These are phyloP conservation scores for Spergularia azorica DNA, from an alignment of 179 eudicot species.

Conservation along the genomic window DNA sequence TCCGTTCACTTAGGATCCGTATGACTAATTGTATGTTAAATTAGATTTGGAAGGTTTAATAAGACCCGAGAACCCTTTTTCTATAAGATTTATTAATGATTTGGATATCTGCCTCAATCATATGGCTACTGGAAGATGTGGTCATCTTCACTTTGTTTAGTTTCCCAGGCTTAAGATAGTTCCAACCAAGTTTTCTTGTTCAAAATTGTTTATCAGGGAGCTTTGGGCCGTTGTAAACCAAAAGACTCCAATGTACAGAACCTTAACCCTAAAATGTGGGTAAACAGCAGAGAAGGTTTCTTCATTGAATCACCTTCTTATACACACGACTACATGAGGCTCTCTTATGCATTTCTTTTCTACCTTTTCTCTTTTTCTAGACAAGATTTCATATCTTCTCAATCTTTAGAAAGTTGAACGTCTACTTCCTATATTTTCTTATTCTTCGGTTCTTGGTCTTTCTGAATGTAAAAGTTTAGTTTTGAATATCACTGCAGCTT, in stretches of 20 bases:
- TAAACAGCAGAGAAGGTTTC: neutral
- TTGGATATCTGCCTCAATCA: neutral
- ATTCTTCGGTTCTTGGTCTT: no score
- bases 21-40: neutral
- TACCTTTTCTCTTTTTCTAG: no score
- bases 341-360: neutral
- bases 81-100: neutral
- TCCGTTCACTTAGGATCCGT: neutral
- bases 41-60: no score
- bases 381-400: neutral
- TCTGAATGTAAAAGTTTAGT: no score
- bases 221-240: neutral
- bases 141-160: neutral
- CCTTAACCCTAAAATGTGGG: conserved; percentile 1
- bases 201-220: neutral
- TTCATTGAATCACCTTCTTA: neutral
- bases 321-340: neutral
- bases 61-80: no score
- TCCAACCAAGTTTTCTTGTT: neutral
- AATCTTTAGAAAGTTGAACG: neutral
- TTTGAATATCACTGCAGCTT: no score
- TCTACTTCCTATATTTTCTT: neutral
- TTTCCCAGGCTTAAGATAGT: neutral
- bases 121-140: neutral
- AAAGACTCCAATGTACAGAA: neutral